Evolutionary conservation across 2,329 filamentous ascomycete species (phyloP), one percentile per base, ranked within the genome.

Genomic region (Hortaea sp.): DNA sequence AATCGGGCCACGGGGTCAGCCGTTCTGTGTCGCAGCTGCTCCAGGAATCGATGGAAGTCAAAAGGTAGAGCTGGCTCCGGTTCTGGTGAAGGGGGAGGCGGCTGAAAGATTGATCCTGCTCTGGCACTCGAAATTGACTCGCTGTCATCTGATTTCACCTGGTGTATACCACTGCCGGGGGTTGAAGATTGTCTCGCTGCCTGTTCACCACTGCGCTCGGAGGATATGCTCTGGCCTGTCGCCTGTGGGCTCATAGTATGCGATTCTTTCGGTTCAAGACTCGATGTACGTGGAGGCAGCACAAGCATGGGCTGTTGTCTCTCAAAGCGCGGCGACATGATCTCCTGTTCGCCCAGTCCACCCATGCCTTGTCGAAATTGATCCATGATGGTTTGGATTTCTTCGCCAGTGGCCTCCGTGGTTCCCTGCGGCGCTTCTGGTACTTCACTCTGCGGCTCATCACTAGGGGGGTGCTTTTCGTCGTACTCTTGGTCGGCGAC

Each of bases 1-100:
- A 95, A 98, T 53, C 90, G 85, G 5, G 94, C 94, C 2, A 98
- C 90, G 1, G 94, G 92, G 59, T 98, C 94, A n/a, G 92, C 94
- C 48, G 94, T 95, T 54, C 90, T 87, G 67, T 98, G 92, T 49
- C 92, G 84, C 30, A 98, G 73, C 66, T 98, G 92, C 64, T 97
- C 92, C 41, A 98, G 72, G 62, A 98, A 98, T 11, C 92, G 81
- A 66, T 98, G 92, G 58, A 98, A 98, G 67, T 98, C 92, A 58
- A 98, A 98, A 0, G 89, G 88, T 29, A 94, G 77, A 40, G 84
- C 77, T 6, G 89, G 84, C 63, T 97, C 92, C 54, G 59, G 75
- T 65, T 63, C 76, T 58, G 66, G 77, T 56, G 60, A 75, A 60
- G 61, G 79, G 63, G 65, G 74, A 60, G 59, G 80, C 71, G 60